Evolutionary conservation across 225 moss, liverwort and hornwort genomes (phyloP), one percentile per base, ranked within the genome.

Genomic region (Pseudoscleropodium purum): DNA sequence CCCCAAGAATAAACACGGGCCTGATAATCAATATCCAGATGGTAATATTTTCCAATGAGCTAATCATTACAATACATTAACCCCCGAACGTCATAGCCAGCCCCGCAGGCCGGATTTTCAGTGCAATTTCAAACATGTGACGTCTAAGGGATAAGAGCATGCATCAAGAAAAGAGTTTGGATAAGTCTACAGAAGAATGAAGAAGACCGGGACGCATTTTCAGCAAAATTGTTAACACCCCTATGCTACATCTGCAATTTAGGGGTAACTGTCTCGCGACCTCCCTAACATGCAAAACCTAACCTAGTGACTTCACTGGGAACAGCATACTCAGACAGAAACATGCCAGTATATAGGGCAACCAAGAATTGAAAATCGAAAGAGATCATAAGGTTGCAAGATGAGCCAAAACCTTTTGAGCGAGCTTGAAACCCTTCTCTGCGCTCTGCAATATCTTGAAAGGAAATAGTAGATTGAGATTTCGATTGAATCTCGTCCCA

Each of bases 401-500:
- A 74, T 67, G 82, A 83, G 78, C 63, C 75, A 61, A 86, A 91
- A 94, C 94, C 94, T 92, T 91, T 93, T 75, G 91, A 77, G 43
- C 68, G 90, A 82, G 79, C 68, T 83, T 91, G 86, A 70, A 85
- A 90, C 19, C 91, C 93, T 85, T 92, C 92, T 85, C 90, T 92
- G 75, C 91, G 90, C 87, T 92, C 90, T 75, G 91, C 92, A 85
- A 94, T 91, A 67, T 93, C 92, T 84, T 94, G 93, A 68, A 93
- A 92, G 70, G 92, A 93, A 72, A 93, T 84, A 39, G 93, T 82
- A 88, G 91, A 79, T 87, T 90, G 93, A 81, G 92, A 90, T 77
- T 92, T 92, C 36, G 90, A 61, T 84, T 94, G 88, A 33, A 94
- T 93, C 82, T 90, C 93, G 77, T 92, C 92, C 94, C 93, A 94